Evolutionary conservation across 495 filamentous ascomycete species (phyloP).

Genomic region (Penicillium maclennaniae): DNA sequence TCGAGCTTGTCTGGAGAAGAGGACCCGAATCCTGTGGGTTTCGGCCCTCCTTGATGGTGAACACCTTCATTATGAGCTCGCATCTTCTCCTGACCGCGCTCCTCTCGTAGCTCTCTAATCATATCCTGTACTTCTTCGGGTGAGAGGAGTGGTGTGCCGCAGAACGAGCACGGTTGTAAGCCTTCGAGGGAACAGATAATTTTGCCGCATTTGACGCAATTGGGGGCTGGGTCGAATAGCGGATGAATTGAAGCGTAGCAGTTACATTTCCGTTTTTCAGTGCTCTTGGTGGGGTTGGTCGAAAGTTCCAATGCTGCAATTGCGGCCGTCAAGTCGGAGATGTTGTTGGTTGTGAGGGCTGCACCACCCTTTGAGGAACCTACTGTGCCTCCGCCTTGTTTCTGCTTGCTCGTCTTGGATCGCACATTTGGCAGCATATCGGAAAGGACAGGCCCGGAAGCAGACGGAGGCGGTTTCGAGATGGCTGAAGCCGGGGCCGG

Average conservation of each 20-base stretch:
- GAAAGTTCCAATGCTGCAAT: constrained; percentile 87
- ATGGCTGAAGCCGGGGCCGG: constrained; percentile 33
- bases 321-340: constrained; percentile 83
- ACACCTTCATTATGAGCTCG: constrained; percentile 75
- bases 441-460: constrained; percentile 71
- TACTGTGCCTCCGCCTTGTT: constrained; percentile 47
- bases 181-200: constrained; percentile 96
- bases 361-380: constrained; percentile 23
- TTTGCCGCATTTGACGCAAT: constrained; percentile 90
- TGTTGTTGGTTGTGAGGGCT: constrained; percentile 54
- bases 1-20: constrained; percentile 39
- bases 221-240: constrained; percentile 79
- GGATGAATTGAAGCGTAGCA: constrained; percentile 86
- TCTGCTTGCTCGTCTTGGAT: constrained; percentile 51
- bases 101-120: constrained; percentile 79
- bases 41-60: constrained; percentile 39
- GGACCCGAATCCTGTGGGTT: constrained; percentile 43
- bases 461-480: constrained; percentile 61
- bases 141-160: constrained; percentile 67
- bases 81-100: constrained; percentile 82
- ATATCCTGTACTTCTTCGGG: constrained; percentile 72
- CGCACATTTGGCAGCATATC: constrained; percentile 66
- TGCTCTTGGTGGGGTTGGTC: constrained; percentile 70
- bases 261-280: constrained; percentile 62
- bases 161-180: constrained; percentile 92